Conservation (phyloP, 2,329 filamentous ascomycete species). For the Rutstroemia sydowiana region DNA sequence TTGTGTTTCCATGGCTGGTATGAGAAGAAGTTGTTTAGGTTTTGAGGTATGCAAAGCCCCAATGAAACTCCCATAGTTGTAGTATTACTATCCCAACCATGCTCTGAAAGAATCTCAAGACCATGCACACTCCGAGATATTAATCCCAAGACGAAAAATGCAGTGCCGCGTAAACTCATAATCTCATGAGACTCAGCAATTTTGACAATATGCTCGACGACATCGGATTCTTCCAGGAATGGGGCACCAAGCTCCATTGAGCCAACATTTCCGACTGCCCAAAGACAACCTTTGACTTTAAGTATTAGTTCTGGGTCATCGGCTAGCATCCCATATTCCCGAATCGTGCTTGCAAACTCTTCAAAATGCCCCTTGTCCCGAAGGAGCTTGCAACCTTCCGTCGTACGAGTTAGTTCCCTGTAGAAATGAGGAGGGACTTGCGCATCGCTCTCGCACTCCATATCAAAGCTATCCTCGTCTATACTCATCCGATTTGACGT, state of each 20-base stretch:
- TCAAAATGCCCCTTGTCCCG: slow-evolving; percentile 93
- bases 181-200: slow-evolving; percentile 86
- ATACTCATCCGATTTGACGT: slow-evolving; percentile 27
- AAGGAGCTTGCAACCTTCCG: slow-evolving; percentile 84
- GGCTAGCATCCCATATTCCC: slow-evolving; percentile 76
- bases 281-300: slow-evolving; percentile 94
- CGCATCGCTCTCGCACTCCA: slow-evolving; percentile 39
- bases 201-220: slow-evolving; percentile 77
- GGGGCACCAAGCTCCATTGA: slow-evolving; percentile 96
- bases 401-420: slow-evolving; percentile 83
- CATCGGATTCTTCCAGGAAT: slow-evolving; percentile 83
- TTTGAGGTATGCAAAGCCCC: slow-evolving; percentile 77
- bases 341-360: slow-evolving; percentile 84
- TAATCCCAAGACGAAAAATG: slow-evolving; percentile 89
- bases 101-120: slow-evolving; percentile 79
- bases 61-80: slow-evolving; percentile 75
- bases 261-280: slow-evolving; percentile 96
- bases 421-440: slow-evolving; percentile 95
- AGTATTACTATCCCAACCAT: slow-evolving; percentile 89
- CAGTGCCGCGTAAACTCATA: slow-evolving; percentile 88
- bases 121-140: slow-evolving; percentile 90
- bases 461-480: slow-evolving; percentile 34
- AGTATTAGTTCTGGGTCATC: slow-evolving; percentile 79
- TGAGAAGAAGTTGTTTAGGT: slow-evolving; percentile 73
- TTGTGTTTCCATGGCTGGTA: slow-evolving; percentile 50